Base-by-base conservation (phyloP, 1,284 basidiomycete genomes). In the Pascua sp. region DNA sequence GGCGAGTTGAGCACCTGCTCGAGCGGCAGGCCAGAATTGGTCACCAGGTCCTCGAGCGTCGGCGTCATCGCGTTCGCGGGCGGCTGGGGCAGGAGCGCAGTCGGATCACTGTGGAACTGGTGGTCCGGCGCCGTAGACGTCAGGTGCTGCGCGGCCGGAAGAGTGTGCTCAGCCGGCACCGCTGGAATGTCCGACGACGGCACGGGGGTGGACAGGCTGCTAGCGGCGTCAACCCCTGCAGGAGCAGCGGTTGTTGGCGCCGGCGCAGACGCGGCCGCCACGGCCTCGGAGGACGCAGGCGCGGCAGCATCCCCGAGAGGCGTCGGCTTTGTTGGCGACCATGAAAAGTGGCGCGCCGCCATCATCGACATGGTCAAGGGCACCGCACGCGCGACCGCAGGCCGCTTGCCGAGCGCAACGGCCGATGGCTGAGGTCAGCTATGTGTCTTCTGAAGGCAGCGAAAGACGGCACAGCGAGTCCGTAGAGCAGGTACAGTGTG, bases 1-100 rank as follows among this genome's bases (percentile, higher is more conserved):
- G 69, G 72, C 17, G 76, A 71, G 40, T 71, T 63, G 44, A 77
- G 67, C 18, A 79, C 70, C 43, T 73, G 68, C 18, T 70, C 55
- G 8, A 77, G 58, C 1, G 68, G 62, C 46, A 69, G 62, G 24
- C 66, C 63, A 10, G 71, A 69, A 61, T 74, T 65, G 38, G 60
- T 62, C 42, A 77, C 63, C n/a, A 78, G 63, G 50, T 77, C 70
- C 46, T 68, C 70, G 37, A 78, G 67, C 10, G 71, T 69, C 1
- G 72, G 73, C 3, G 67, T 64, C 32, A 59, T 40, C 9, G 63
- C 59, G 41, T 65, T 57, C 4, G 72, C 72, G 11, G 70, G 69
- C 3, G 67, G 59, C 63, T 73, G 70, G 13, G 69, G 69, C 13
- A 72, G 58, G 24, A 72, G 60, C 36, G 63, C n/a, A 5, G 64